Evolutionary conservation across 2,329 filamentous ascomycete genomes (phyloP).

Genomic region (Dryadomyces quercus-mongolicae): DNA sequence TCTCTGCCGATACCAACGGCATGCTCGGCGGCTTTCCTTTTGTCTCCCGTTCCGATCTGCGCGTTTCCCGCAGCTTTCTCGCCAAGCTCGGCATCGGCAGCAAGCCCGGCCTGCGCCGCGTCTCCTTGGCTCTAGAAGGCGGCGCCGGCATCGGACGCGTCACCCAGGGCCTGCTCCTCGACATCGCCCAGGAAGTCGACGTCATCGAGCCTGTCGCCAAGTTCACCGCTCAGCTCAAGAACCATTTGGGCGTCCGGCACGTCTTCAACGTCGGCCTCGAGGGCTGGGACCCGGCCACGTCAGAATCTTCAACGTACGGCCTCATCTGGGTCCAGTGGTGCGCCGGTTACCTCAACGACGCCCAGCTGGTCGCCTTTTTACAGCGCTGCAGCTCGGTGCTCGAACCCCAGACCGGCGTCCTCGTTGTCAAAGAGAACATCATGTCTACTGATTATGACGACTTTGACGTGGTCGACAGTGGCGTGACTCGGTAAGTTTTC

Average conservation of each 20-base stretch:
- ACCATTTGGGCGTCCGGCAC: constrained; percentile 43
- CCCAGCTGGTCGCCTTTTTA: constrained; percentile 57
- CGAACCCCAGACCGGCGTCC: constrained; percentile 31
- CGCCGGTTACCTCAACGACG: constrained; percentile 67
- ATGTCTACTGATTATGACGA: constrained; percentile 46
- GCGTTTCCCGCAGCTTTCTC: constrained; percentile 58
- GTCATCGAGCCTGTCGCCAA: constrained; percentile 75
- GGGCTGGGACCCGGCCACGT: constrained; percentile 49
- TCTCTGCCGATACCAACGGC: constrained; percentile 42
- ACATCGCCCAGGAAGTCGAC: constrained; percentile 61
- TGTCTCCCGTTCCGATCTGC: constrained; percentile 58
- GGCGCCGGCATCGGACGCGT: constrained; percentile 63
- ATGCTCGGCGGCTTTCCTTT: constrained; percentile 66
- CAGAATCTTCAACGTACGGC: constrained; percentile 46
- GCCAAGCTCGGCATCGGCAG: constrained; percentile 48
- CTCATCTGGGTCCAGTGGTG: constrained; percentile 91
- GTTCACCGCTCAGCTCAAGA: constrained; percentile 55
- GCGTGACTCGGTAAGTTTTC: constrained; percentile 55
- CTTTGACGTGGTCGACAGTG: constrained; percentile 65
- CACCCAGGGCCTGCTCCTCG: constrained; percentile 63
- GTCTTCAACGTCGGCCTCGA: constrained; percentile 67
- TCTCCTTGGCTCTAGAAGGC: constrained; percentile 23
- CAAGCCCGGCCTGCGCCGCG: constrained; percentile 18
- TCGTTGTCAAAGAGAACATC: constrained; percentile 76
- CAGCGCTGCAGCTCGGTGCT: constrained; percentile 39